Percentiles rank a stretch among this genome's conserved stretches.
Evolutionary conservation across 805 yeast genomes (phyloP).

Genomic region (Saturnispora kantuleensis): DNA sequence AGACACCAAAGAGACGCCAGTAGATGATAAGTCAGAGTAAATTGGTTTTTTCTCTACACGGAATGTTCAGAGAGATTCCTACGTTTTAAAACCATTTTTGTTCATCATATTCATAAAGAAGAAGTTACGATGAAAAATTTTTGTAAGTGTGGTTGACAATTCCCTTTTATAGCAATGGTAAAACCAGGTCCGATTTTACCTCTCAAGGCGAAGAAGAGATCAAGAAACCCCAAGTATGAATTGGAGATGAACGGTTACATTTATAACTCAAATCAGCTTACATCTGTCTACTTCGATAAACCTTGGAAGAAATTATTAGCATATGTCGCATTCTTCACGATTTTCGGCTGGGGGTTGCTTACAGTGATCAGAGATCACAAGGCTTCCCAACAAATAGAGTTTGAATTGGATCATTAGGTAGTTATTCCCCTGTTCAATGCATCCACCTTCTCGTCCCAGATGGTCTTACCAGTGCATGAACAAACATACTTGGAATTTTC

Average conservation of each 20-base stretch:
- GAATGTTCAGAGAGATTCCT: conserved; percentile 5
- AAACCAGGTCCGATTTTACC: background rate
- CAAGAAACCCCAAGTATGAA: conserved; percentile 5
- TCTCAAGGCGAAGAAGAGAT: conserved; percentile 1
- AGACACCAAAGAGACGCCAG: background rate
- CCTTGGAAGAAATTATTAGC: conserved; percentile 10
- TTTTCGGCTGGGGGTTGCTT: conserved; percentile 10
- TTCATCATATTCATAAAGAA: conserved; percentile 4
- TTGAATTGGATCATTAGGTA: conserved; percentile 11
- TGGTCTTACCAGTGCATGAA: conserved; percentile 88
- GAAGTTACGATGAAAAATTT: background rate
- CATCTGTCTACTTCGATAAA: conserved; percentile 1
- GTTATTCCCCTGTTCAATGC: conserved; percentile 52
- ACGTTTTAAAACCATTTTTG: conserved; percentile 1
- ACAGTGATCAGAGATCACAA: conserved; percentile 6
- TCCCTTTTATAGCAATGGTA: background rate
- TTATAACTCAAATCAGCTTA: conserved; percentile 1
- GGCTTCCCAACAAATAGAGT: conserved; percentile 1
- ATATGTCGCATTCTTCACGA: conserved; percentile 8
- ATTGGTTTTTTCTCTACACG: background rate
- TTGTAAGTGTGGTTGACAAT: no score
- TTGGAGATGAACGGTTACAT: background rate
- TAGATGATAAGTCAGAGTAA: conserved; percentile 2
- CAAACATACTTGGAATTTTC: conserved; percentile 90
- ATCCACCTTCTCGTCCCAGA: conserved; percentile 89